These are phyloP conservation scores for Pseudopyrenochaeta lycopersici DNA, from an alignment of 2,329 filamentous ascomycete genomes.

Conservation along the genomic window DNA sequence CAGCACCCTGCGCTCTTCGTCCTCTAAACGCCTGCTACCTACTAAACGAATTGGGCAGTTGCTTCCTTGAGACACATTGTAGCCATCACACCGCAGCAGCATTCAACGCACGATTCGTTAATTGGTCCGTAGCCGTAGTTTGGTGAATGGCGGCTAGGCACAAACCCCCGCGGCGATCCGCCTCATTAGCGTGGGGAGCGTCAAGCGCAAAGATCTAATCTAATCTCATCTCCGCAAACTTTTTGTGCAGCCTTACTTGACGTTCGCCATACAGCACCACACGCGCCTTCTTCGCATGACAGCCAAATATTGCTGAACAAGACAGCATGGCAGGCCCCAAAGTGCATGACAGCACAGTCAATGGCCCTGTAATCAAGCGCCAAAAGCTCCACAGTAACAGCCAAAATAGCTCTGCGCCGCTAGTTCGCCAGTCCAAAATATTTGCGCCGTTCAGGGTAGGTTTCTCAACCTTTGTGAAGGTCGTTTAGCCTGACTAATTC, in stretches of 20 bases:
- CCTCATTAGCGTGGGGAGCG: constrained; percentile 17
- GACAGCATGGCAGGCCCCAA: constrained; percentile 57
- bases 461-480: not conserved
- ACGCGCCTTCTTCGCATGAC: not conserved
- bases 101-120: not conserved
- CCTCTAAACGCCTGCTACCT: no score
- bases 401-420: constrained; percentile 53
- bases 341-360: constrained; percentile 55
- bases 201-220: constrained; percentile 23
- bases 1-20: not conserved
- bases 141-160: not conserved
- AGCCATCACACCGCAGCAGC: not conserved
- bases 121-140: not conserved
- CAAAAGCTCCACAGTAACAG: constrained; percentile 38
- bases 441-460: constrained; percentile 93
- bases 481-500: constrained; percentile 10
- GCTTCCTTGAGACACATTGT: not conserved
- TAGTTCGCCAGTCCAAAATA: constrained; percentile 71
- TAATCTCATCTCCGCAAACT: constrained; percentile 33
- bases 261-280: not conserved
- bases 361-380: constrained; percentile 74
- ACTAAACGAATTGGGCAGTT: no score
- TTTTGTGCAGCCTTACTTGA: constrained; percentile 13
- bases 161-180: constrained; percentile 32
- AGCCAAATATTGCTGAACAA: not conserved